phyloP scores from a whole-genome alignment of 2,329 filamentous ascomycete species.

The Paecilomyces fulvus region DNA sequence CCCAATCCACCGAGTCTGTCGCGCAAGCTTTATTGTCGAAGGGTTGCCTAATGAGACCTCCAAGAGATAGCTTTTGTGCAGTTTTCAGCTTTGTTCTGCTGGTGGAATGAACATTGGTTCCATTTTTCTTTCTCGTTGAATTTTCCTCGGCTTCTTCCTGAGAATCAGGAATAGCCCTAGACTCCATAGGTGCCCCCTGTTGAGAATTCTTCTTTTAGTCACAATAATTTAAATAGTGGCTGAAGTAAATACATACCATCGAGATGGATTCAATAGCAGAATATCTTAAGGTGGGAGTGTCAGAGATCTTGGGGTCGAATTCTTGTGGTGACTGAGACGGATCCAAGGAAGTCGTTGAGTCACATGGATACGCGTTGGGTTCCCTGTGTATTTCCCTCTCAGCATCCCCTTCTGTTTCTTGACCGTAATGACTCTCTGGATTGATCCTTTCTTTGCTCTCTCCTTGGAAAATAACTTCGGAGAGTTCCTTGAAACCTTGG shows the following conservation, averaged over 20 bases:
- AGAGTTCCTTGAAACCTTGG: background rate
- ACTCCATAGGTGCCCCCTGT: background rate
- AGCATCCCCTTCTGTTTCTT: background rate
- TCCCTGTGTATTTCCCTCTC: background rate
- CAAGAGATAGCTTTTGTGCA: background rate
- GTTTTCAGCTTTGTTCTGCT: background rate
- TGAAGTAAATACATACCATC: background rate
- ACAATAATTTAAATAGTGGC: background rate
- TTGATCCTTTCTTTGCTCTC: background rate
- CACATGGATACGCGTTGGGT: background rate
- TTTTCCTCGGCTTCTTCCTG: background rate
- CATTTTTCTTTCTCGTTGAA: background rate
- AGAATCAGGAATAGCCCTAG: background rate
- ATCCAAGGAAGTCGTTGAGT: background rate
- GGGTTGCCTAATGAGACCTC: background rate
- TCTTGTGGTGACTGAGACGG: background rate
- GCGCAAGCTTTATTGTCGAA: conserved; percentile 7
- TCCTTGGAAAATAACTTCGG: background rate
- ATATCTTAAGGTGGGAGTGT: background rate
- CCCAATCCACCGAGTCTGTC: conserved; percentile 19
- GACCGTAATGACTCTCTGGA: background rate
- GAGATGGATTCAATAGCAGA: background rate
- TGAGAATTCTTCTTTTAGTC: background rate
- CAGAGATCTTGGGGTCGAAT: background rate
- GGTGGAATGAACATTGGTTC: background rate